Evolutionary conservation across 2,329 filamentous ascomycete genomes (phyloP).

Genomic region (Pestalotiopsis sp.): DNA sequence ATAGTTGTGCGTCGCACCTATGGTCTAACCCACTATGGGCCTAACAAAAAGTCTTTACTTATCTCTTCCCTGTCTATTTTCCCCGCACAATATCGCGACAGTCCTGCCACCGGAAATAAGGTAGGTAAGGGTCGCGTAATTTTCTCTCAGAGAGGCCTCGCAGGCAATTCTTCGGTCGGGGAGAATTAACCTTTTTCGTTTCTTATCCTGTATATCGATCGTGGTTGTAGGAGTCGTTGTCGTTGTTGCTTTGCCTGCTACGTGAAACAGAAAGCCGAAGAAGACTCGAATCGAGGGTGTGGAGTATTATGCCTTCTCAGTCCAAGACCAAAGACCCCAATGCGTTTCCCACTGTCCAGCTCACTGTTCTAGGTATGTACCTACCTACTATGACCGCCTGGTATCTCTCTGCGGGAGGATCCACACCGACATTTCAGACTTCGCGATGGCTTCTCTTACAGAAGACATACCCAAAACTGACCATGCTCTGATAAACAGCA

Average conservation of each 20-base stretch:
- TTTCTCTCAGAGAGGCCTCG: background rate
- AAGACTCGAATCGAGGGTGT: background rate
- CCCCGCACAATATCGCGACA: background rate
- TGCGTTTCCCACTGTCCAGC: slow-evolving; percentile 6
- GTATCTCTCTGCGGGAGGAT: background rate
- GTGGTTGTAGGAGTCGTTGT: background rate
- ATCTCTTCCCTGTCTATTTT: background rate
- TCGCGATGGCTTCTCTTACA: background rate
- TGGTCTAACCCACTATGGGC: background rate
- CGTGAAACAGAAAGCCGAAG: background rate
- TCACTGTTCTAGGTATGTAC: slow-evolving; percentile 6
- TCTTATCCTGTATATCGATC: background rate
- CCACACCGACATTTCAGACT: background rate
- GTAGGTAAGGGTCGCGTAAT: background rate
- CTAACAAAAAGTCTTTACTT: background rate
- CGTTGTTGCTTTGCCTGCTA: background rate
- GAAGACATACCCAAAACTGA: background rate
- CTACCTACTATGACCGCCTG: background rate
- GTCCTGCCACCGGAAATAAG: background rate
- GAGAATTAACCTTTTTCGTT: background rate
- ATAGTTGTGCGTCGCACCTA: background rate
- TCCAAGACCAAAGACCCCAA: slow-evolving; percentile 7
- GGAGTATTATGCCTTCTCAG: background rate
- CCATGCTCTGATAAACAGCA: slow-evolving; percentile 28
- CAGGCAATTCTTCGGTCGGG: background rate